Conservation (phyloP, 176 grass and related monocot species). For the Poa pratensis region DNA sequence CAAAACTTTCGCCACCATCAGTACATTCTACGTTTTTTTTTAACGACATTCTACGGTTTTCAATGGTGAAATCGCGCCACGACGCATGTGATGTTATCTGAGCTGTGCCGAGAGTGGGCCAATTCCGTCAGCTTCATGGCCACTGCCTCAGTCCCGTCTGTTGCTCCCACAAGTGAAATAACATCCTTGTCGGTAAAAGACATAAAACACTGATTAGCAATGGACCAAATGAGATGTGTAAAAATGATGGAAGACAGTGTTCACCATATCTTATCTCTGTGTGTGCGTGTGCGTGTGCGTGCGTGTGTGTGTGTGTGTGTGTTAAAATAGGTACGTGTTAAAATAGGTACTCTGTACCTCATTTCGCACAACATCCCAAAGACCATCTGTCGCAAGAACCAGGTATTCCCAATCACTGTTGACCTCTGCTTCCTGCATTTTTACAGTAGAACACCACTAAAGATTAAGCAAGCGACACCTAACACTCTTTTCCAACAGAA, state of each 20-base stretch:
- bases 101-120: conserved; percentile 44
- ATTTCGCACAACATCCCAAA: conserved; percentile 83
- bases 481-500: neutral
- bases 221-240: neutral
- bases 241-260: neutral
- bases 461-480: neutral
- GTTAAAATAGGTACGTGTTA: neutral
- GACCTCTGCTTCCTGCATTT: conserved; percentile 64
- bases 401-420: conserved; percentile 65
- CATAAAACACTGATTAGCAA: conserved; percentile 15
- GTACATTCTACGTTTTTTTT: conserved; percentile 10
- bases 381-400: conserved; percentile 84
- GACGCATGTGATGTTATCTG: conserved; percentile 79
- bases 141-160: conserved; percentile 56
- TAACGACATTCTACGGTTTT: conserved; percentile 9
- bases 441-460: neutral
- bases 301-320: no score
- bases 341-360: conserved; percentile 53
- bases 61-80: conserved; percentile 66
- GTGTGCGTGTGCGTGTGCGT: neutral
- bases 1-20: conserved; percentile 15
- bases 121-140: conserved; percentile 67
- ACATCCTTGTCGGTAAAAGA: conserved; percentile 55
- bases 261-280: neutral
- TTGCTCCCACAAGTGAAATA: conserved; percentile 55